Base-by-base conservation (phyloP, 345 rosid species). In the Gossypium ekmanianum region DNA sequence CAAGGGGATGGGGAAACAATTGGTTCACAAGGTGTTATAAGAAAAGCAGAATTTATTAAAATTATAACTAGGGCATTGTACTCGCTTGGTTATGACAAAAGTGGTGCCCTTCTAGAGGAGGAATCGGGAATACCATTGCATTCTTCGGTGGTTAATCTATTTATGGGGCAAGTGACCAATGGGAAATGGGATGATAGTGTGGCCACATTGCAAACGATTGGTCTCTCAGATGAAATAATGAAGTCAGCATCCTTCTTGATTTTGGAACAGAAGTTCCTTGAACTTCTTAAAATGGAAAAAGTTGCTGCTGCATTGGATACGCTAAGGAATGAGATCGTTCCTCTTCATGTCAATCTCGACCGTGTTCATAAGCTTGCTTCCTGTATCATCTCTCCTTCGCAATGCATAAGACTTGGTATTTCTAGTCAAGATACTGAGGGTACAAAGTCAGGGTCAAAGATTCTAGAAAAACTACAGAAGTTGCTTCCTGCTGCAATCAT, bases 121-220 rank as follows among this genome's bases (percentile, higher is more conserved):
- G 95, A 91, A 72, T 91, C 93, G 0, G 90, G 95, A 39, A 85
- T 86, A 76, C 74, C 86, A 2, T 82, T 87, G 69, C 89, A 86
- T 50, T 82, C 85, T 22, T 79, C 91, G 18, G 62, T 71, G 17
- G 90, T 86, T 66, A 83, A 83, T 79, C 5, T 77, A 75, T 83
- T 88, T 81, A 83, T 85, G 74, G 79, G 83, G 79, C 90, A 87
- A 81, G 84, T 91, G 27, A 81, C 74, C 72, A 90, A 86, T 45
- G 88, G 90, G 20, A 78, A 83, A 58, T 91, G 95, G 95, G 92
- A 87, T 75, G 89, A 86, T 63, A 90, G 92, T 68, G 71, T 88
- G 48, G 82, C 55, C 11, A 83, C 91, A 43, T 85, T 91, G 83
- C 84, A 41, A 11, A 75, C 59, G 78, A 86, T 91, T 56, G 89